Evolutionary conservation across 257 asterid genomes (phyloP), one percentile per base, ranked within the genome.

Genomic region (Nicotiana tabacum): DNA sequence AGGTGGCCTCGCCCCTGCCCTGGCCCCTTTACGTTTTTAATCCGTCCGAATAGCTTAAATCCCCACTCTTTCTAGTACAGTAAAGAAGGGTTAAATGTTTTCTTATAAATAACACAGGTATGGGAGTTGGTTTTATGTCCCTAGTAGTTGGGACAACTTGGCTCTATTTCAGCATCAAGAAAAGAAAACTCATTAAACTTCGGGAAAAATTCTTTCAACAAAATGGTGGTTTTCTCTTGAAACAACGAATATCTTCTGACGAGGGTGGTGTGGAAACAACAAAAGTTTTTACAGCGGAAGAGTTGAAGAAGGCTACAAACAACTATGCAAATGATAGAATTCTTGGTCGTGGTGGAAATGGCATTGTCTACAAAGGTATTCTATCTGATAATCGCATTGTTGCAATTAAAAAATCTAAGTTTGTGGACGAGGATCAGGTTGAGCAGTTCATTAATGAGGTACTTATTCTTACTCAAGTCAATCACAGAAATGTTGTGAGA

Each of bases 361-460:
- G 97, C 9, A 89, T 88, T 2, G 97, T 94, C 6, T 94, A 94
- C 83, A 89, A 88, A 84, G 97, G 98, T 15, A 84, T 91, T 8
- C 68, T 94, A 2, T 88, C 87, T 0, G 92, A 91, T 53, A 90
- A 90, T 1, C 89, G 83, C 29, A 10, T 86, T 1, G 94, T 94
- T 2, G 98, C 98, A 0, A 90, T 94, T 8, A 94, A 94, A 58
- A 94, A 93, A 57, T 92, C 98, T 0, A 82, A 82, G 61, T 86
- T 88, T 7, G 84, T 92, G 89, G 97, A 93, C 1, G 84, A 89
- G 60, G 85, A 85, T 80, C 97, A 95, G 43, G 82, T 91, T 6
- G 96, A 95, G 66, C 95, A 89, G 29, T 93, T 95, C 68, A 95
- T 93, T 67, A 95, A 95, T 27, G 98, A 92, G 83, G 90, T 93